Base-by-base conservation (phyloP, 2,329 filamentous ascomycete species). In the Cladophialophora immunda region DNA sequence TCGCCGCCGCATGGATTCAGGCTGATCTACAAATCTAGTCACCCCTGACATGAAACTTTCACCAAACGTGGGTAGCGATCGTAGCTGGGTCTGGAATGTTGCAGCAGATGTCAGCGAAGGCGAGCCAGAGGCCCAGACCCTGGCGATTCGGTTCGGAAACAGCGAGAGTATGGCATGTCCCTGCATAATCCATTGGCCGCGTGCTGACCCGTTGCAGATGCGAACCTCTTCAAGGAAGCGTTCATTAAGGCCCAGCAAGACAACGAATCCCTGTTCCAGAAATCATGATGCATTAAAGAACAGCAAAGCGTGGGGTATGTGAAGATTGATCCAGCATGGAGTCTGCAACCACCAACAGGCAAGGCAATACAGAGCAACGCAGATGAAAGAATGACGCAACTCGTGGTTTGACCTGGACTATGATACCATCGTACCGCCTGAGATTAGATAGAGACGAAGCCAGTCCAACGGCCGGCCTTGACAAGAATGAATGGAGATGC, bases 51-150 rank as follows among this genome's bases (percentile, higher is more conserved):
- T 99, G 94, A 97, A 97, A 86, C 90, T 99, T 71, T 94, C 92
- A 70, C 93, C 95, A 82, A 99, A 99, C 80, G 94, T 98, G 73
- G 95, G 95, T 77, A 97, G 92, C 76, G 95, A 99, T 85, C 92
- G 95, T 81, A 96, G 92, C 84, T 99, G 95, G 95, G 95, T 99
- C 73, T 99, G 95, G 95, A 98, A 97, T 78, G 94, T 94, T 68
- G 91, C 94, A 66, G 95, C 95, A 73, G 95, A 99, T 86, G 94
- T 98, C 75, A 97, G 93, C 78, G 95, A 99, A 86, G 95, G 95
- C 70, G 94, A 97, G 85, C 92, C 95, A 71, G 95, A 99, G 86
- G 93, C 94, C 64, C 90, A 93, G 77, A 99, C 95, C 63, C 87
- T 99, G 76, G 95, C 95, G 72, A 98, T 99, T 76, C 93, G 95